Conservation (phyloP, 345 rosid species). For the Jatropha curcas region DNA sequence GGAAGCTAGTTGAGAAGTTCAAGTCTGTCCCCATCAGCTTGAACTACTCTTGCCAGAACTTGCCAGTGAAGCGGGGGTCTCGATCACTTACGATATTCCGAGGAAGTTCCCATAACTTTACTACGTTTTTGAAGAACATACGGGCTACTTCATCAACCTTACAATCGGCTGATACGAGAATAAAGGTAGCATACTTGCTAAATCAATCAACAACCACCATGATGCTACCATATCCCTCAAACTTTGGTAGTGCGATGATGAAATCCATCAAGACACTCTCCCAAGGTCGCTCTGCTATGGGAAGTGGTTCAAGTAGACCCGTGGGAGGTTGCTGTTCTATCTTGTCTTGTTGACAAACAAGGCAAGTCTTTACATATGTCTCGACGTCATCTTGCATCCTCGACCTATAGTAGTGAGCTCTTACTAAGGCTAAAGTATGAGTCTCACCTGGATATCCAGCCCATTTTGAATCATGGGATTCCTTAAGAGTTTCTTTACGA, state of each 20-base stretch:
- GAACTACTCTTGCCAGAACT: not conserved
- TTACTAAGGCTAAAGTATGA: not conserved
- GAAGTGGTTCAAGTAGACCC: too few species aligned
- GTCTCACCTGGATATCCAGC: not conserved
- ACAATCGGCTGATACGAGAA: not conserved
- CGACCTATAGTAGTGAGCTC: not conserved
- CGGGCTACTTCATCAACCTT: not conserved
- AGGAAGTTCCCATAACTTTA: not conserved
- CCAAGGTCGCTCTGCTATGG: not conserved
- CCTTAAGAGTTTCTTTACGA: too few species aligned
- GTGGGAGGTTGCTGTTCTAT: too few species aligned
- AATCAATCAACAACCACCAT: not conserved
- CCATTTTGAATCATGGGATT: not conserved
- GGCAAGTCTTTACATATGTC: not conserved
- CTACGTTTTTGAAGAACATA: not conserved
- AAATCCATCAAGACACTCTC: not conserved
- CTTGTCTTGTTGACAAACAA: too few species aligned
- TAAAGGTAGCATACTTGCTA: not conserved
- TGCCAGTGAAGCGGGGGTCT: not conserved
- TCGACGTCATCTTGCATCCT: not conserved
- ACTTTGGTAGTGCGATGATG: not conserved
- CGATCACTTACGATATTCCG: not conserved
- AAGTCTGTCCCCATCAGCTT: not conserved
- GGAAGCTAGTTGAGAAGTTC: not conserved
- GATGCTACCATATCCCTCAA: not conserved